Percentiles rank a stretch among this genome's conserved stretches.
These are phyloP conservation scores for Eucalyptus sp. DNA, from an alignment of 345 rosid species.

Conservation along the genomic window DNA sequence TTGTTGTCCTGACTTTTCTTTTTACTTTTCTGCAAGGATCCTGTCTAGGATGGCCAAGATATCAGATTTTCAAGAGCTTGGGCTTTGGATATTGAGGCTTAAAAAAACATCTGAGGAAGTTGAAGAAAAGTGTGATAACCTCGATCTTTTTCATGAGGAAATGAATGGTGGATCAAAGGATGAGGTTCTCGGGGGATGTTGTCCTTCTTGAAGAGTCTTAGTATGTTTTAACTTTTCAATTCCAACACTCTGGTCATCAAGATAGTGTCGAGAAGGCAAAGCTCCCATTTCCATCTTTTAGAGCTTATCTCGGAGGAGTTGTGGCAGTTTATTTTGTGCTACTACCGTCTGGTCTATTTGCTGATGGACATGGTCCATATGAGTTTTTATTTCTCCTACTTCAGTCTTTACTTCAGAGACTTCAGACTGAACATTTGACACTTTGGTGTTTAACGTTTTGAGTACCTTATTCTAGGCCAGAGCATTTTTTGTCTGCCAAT, in stretches of 20 bases:
- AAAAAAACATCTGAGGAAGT: background rate
- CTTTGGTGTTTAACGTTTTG: background rate
- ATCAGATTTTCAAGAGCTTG: background rate
- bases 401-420: background rate
- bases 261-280: background rate
- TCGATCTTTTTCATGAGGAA: background rate
- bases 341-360: background rate
- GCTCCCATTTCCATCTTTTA: background rate
- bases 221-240: too few relatives aligned
- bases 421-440: background rate
- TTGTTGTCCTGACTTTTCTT: background rate
- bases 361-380: background rate
- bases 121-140: background rate
- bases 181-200: background rate
- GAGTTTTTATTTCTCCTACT: background rate
- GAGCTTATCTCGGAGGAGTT: background rate
- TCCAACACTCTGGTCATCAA: background rate
- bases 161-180: background rate
- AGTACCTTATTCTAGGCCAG: background rate
- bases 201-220: background rate
- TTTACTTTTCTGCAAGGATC: background rate
- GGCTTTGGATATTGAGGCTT: background rate
- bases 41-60: background rate
- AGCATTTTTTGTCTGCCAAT: background rate
- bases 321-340: background rate